Percentiles rank a stretch among this genome's conserved stretches.
phyloP scores from a whole-genome alignment of 2,329 filamentous ascomycete genomes.

The Penicillium sp. region DNA sequence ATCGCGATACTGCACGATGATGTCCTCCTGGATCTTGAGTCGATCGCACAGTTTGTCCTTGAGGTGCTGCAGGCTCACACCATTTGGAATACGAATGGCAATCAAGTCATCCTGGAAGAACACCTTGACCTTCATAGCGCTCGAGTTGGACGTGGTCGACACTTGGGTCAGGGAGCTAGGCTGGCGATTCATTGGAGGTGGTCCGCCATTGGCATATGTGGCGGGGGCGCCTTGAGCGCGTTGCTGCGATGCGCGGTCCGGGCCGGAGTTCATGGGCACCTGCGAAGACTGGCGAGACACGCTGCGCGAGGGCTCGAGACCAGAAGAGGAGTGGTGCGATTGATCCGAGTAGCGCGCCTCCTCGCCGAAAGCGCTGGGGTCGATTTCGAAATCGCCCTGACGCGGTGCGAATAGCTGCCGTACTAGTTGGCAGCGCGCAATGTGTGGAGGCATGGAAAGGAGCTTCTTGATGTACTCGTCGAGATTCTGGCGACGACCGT shows the following conservation, averaged over 20 bases:
- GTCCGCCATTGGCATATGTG: conserved; percentile 43
- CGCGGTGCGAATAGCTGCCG: conserved; percentile 89
- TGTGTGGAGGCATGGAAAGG: conserved; percentile 80
- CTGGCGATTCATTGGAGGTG: conserved; percentile 54
- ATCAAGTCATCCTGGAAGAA: conserved; percentile 92
- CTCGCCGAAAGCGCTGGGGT: conserved; percentile 67
- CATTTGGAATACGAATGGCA: conserved; percentile 82
- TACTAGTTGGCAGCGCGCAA: conserved; percentile 81
- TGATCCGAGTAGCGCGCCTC: conserved; percentile 77
- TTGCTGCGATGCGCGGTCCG: conserved; percentile 51
- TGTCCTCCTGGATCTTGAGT: conserved; percentile 76
- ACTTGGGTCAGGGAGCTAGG: conserved; percentile 61
- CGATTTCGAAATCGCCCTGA: conserved; percentile 91
- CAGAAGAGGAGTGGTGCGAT: conserved; percentile 72
- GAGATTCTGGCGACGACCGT: conserved; percentile 87
- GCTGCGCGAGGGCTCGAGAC: conserved; percentile 64
- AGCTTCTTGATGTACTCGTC: conserved; percentile 96
- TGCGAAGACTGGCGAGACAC: conserved; percentile 70
- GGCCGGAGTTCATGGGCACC: conserved; percentile 64
- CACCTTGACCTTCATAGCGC: conserved; percentile 89
- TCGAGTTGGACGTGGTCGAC: conserved; percentile 46
- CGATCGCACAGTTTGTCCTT: conserved; percentile 85
- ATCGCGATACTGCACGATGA: conserved; percentile 85
- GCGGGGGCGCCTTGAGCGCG: conserved; percentile 42
- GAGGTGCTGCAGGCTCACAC: conserved; percentile 78